Base-by-base conservation (phyloP, 192 early-diverging fungal species). In the Rhizoclosmatium sp. region DNA sequence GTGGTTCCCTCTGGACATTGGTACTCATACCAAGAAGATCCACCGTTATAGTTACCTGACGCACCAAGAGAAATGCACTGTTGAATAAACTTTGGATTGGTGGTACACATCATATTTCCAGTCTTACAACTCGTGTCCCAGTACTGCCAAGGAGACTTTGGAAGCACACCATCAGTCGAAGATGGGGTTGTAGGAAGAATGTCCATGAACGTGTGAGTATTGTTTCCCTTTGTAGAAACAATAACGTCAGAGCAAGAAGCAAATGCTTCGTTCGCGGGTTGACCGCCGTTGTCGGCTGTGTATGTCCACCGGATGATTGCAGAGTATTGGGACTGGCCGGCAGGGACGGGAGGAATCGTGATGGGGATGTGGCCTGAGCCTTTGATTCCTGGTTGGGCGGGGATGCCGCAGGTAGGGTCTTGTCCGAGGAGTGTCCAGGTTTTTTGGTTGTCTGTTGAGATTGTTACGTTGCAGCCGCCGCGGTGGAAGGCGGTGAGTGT, bases 401-500 rank as follows among this genome's bases (percentile, higher is more conserved):
- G 21, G 19, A 40, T 65, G 12, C 64, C 64, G 64, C 64, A 65
- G 16, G 64, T 65, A 14, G 64, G 64, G 39, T 65, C 40, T 2
- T n/a, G 14, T 16, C 64, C 64, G 3, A 65, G n/a, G 21, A 65
- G 12, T 65, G n/a, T 12, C 64, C 64, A 65, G 16, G 64, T 23
- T 65, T 31, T 65, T 40, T 65, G 64, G 16, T 65, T 16, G 39
- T 65, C 64, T 12, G 12, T 19, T 12, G n/a, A 23, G 39, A 65
- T 65, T n/a, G 19, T 39, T 2, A 65, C 64, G 19, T n/a, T 65
- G 64, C 64, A 65, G n/a, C 64, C 64, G 21, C 64, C 64, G 39
- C 19, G 64, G 64, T 65, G 64, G 64, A 65, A 65, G n/a, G 64
- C 64, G 19, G n/a, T 65, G 40, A 65, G n/a, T n/a, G 64, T 65